Evolutionary conservation across 169 alveolate genomes (phyloP).

Genomic region (Plasmodium berghei): DNA sequence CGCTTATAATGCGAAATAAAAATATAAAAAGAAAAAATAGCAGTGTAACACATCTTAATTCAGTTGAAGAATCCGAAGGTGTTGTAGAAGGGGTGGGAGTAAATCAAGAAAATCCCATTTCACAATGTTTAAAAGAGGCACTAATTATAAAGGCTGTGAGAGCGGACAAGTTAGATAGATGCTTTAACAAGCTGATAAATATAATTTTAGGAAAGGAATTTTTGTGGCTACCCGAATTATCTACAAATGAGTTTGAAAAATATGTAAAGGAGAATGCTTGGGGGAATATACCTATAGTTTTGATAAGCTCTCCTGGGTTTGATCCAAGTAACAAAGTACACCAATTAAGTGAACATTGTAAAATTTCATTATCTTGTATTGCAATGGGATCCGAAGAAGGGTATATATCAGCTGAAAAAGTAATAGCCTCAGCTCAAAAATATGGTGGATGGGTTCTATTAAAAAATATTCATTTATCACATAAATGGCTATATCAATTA

Average conservation of each 20-base stretch:
- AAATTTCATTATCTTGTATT: conserved; percentile 90
- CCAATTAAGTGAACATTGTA: conserved; percentile 91
- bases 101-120: conserved; percentile 3
- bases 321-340: conserved; percentile 97
- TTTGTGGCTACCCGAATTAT: conserved; percentile 89
- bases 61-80: too few species aligned
- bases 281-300: conserved; percentile 92
- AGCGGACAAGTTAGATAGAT: conserved; percentile 94
- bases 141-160: conserved; percentile 91
- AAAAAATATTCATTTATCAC: conserved; percentile 98
- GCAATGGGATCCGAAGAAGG: conserved; percentile 99
- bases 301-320: conserved; percentile 98
- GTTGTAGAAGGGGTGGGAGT: neutral
- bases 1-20: conserved; percentile 15
- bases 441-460: conserved; percentile 97
- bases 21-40: neutral
- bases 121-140: conserved; percentile 76
- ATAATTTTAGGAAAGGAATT: conserved; percentile 91
- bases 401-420: conserved; percentile 93
- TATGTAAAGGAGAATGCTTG: conserved; percentile 92
- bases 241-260: conserved; percentile 88
- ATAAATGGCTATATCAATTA: conserved; percentile 95
- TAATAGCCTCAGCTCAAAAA: conserved; percentile 93
- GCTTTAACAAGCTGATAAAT: conserved; percentile 88
- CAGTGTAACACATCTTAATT: neutral